phyloP scores from a whole-genome alignment of 495 filamentous ascomycete species.

The Amphirosellinia nigrospora region DNA sequence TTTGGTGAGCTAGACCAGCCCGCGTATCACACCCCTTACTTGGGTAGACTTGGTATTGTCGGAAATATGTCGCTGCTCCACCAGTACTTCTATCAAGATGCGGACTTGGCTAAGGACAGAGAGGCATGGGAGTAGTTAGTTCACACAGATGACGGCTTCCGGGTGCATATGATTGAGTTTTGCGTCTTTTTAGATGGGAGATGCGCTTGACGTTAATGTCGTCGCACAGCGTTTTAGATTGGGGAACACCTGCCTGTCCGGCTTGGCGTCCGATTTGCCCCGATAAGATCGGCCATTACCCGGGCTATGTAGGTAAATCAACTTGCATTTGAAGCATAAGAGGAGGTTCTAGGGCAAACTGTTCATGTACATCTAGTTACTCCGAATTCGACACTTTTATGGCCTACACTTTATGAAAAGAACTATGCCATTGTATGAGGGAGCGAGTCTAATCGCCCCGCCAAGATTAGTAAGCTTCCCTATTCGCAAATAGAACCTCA shows the following conservation, averaged over 20 bases:
- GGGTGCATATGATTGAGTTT: neutral
- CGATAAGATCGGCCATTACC: conserved; percentile 21
- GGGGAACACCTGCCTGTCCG: conserved; percentile 11
- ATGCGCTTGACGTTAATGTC: conserved; percentile 1
- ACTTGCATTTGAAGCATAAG: neutral
- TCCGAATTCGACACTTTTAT: too few relatives aligned
- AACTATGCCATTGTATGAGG: neutral
- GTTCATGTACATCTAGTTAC: neutral
- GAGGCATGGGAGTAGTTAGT: neutral
- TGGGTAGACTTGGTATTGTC: too few relatives aligned
- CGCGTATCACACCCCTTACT: too few relatives aligned
- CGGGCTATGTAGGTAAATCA: neutral
- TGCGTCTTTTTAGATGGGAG: conserved; percentile 3
- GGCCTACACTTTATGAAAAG: neutral
- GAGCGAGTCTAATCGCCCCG: neutral
- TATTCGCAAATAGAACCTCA: neutral
- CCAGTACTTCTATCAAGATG: neutral
- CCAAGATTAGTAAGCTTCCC: neutral
- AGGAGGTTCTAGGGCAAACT: too few relatives aligned
- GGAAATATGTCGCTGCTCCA: neutral
- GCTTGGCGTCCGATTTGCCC: conserved; percentile 26
- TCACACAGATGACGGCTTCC: neutral
- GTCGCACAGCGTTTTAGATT: conserved; percentile 11
- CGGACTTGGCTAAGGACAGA: neutral
- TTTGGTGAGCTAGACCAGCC: neutral